phyloP scores from a whole-genome alignment of 352 stramenopile species.

The Lagenidium giganteum region DNA sequence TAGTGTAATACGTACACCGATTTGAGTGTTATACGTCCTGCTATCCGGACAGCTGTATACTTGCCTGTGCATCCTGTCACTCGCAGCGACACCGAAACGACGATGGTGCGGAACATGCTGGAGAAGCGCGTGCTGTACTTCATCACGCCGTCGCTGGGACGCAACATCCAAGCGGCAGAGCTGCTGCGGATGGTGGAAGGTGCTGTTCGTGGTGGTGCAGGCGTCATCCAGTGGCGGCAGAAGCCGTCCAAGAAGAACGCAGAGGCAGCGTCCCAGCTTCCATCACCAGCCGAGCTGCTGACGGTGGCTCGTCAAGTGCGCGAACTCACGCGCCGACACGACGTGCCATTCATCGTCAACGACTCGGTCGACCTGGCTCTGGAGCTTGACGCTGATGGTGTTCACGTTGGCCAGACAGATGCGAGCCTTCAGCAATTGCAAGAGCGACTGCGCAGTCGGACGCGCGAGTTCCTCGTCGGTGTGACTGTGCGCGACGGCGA shows the following conservation, averaged over 20 bases:
- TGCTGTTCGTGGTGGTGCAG: slow-evolving; percentile 36
- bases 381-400: slow-evolving; percentile 35
- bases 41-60: too few relatives aligned
- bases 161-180: slow-evolving; percentile 13
- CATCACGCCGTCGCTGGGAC: slow-evolving; percentile 46
- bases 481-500: slow-evolving; percentile 43
- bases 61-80: too few relatives aligned
- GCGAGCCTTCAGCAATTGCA: slow-evolving; percentile 14
- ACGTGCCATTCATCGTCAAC: slow-evolving; percentile 51
- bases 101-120: slow-evolving; percentile 8
- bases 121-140: slow-evolving; percentile 41
- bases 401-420: slow-evolving; percentile 53
- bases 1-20: too few relatives aligned
- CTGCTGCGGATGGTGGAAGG: slow-evolving; percentile 32
- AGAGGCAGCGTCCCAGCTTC: slow-evolving; percentile 16
- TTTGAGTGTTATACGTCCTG: too few relatives aligned
- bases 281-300: slow-evolving; percentile 23
- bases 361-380: slow-evolving; percentile 45
- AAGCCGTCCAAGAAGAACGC: slow-evolving; percentile 34
- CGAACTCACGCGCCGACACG: slow-evolving; percentile 23
- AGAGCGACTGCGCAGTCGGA: slow-evolving; percentile 7
- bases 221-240: slow-evolving; percentile 49
- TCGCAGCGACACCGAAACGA: too few relatives aligned
- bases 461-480: slow-evolving; percentile 37
- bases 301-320: slow-evolving; percentile 30